Evolutionary conservation across 2,329 filamentous ascomycete species (phyloP).

Genomic region (Paraconiothyrium sp.): DNA sequence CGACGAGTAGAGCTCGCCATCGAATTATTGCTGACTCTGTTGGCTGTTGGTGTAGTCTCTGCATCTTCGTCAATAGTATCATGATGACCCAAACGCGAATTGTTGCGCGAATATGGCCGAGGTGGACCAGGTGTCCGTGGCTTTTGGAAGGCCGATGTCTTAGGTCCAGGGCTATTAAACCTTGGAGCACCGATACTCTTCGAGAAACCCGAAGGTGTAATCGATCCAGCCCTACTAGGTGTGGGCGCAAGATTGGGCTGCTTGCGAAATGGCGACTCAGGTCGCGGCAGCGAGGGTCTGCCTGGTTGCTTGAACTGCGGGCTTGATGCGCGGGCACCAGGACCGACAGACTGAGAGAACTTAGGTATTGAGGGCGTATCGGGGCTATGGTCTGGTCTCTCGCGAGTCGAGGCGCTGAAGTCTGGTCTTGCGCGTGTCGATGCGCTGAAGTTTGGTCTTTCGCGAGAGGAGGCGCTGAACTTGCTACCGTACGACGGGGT

Average conservation of each 20-base stretch:
- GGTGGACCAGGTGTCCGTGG: slow-evolving; percentile 53
- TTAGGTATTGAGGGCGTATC: slow-evolving; percentile 72
- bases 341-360: slow-evolving; percentile 89
- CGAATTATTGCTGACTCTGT: slow-evolving; percentile 63
- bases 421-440: slow-evolving; percentile 54
- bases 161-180: slow-evolving; percentile 70
- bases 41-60: slow-evolving; percentile 61
- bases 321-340: slow-evolving; percentile 72
- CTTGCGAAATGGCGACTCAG: slow-evolving; percentile 84
- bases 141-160: slow-evolving; percentile 66
- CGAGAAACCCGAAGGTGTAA: slow-evolving; percentile 63
- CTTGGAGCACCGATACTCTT: slow-evolving; percentile 66
- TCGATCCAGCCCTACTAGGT: slow-evolving; percentile 63
- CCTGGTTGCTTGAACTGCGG: slow-evolving; percentile 74
- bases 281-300: slow-evolving; percentile 82
- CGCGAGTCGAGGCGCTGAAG: slow-evolving; percentile 67
- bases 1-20: slow-evolving; percentile 55
- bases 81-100: slow-evolving; percentile 57
- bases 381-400: slow-evolving; percentile 48
- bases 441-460: slow-evolving; percentile 51
- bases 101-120: slow-evolving; percentile 58
- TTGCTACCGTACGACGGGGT: slow-evolving; percentile 66
- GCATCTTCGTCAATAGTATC: slow-evolving; percentile 52
- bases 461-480: slow-evolving; percentile 67
- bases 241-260: slow-evolving; percentile 54